Percentiles rank a stretch among this genome's conserved stretches.
phyloP scores from a whole-genome alignment of 129 eudicot species.

The Daucus carota region DH1_v3.0 NC_030386.2:30762501-30763000 shows the following conservation, averaged over 20 bases:
- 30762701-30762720: constrained; percentile 26
- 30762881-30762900: too few species aligned
- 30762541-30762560: too few species aligned
- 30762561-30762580: too few species aligned
- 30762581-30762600: background rate
- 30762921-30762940: too few species aligned
- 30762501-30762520: constrained; percentile 26
- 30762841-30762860: background rate
- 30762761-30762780: background rate
- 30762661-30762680: constrained; percentile 47
- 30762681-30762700: constrained; percentile 47
- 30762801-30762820: too few species aligned
- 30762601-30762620: background rate
- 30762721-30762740: constrained; percentile 27
- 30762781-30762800: background rate
- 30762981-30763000: too few species aligned
- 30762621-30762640: background rate
- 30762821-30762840: background rate
- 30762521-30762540: constrained; percentile 40
- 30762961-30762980: too few species aligned
- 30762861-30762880: background rate
- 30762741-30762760: constrained; percentile 44
- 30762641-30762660: constrained; percentile 47
- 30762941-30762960: too few species aligned
- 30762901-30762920: too few species aligned